Percentiles rank a stretch among this genome's conserved stretches.
phyloP scores from a whole-genome alignment of 1,139 yeast species.

The Protomyces macrosporus region DNA sequence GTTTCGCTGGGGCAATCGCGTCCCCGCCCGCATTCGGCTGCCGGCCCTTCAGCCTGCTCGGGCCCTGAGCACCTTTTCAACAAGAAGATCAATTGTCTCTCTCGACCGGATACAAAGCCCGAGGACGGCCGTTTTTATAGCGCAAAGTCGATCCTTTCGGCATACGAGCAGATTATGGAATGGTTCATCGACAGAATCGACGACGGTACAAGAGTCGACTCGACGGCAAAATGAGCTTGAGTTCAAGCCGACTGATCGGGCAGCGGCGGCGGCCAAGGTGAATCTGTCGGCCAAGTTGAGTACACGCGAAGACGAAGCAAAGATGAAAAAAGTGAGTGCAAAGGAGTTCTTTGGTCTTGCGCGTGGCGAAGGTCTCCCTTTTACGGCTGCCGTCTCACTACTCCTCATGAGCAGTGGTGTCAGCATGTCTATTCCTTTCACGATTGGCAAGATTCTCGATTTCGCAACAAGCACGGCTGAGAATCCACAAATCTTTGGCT shows the following conservation, averaged over 20 bases:
- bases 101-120: too few relatives aligned
- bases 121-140: too few relatives aligned
- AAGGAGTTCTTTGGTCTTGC: constrained; percentile 26
- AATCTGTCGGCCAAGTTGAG: constrained; percentile 24
- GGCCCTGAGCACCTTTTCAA: too few relatives aligned
- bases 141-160: not conserved
- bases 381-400: constrained; percentile 21
- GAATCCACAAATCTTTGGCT: constrained; percentile 43
- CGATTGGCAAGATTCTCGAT: constrained; percentile 65
- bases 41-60: too few relatives aligned
- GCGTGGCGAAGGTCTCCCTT: constrained; percentile 24
- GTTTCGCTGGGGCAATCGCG: not conserved
- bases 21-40: not conserved
- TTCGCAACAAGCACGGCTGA: constrained; percentile 48
- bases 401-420: constrained; percentile 23
- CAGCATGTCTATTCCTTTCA: constrained; percentile 27
- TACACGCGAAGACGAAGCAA: constrained; percentile 16
- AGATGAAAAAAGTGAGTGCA: constrained; percentile 19
- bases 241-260: constrained; percentile 34
- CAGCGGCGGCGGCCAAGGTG: constrained; percentile 20
- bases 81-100: too few relatives aligned
- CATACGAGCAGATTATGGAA: not conserved
- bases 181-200: not conserved
- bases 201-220: not conserved
- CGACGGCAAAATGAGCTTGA: constrained; percentile 36